Evolutionary conservation across 441 rosid genomes (phyloP), one percentile per base, ranked within the genome.

Genomic region (Pelargonium fulgidum): DNA sequence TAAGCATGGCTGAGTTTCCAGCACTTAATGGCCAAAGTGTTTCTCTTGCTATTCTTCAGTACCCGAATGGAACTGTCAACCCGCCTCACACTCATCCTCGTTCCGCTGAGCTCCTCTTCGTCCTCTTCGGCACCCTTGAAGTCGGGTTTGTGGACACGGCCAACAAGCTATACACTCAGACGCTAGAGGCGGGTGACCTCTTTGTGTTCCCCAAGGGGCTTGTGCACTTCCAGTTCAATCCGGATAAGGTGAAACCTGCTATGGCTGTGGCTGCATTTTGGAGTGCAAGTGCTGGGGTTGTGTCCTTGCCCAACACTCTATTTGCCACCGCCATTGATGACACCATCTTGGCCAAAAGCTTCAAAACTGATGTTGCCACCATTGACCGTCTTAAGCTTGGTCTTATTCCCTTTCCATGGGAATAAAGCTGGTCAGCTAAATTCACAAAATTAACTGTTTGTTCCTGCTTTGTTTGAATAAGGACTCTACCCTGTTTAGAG

Each of bases 11-110:
- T 2, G 83, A 83, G 41, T 79, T 83, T 74, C 85, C 82, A 0
- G 81, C 79, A 7, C 79, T 83, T 0, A 69, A 79, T 11, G 83
- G 85, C 6, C 82, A 79, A 56, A 76, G 81, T 39, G 85, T 83
- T 26, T 79, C 87, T 0, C 73, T 59, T 42, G 83, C 81, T 1
- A 69, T 79, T 59, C 56, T 79, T 0, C 63, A 72, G 45, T 83
- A 14, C 54, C 70, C 83, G 0, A 70, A 75, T 0, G 73, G 77
- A 10, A 24, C 80, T 0, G 65, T 66, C 29, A 81, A 81, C 77
- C 82, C 86, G 2, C 78, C 80, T 6, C 83, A 79, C 73, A 79
- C 79, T 0, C 87, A 83, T 62, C 85, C 87, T 1, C 77, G 75
- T 4, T 68, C 81, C 1, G 72, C 85, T 0, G 85, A 83, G 78